These are phyloP conservation scores for Umbelopsis isabellina DNA, from an alignment of 192 early-diverging fungal genomes.

Conservation along the genomic window DNA sequence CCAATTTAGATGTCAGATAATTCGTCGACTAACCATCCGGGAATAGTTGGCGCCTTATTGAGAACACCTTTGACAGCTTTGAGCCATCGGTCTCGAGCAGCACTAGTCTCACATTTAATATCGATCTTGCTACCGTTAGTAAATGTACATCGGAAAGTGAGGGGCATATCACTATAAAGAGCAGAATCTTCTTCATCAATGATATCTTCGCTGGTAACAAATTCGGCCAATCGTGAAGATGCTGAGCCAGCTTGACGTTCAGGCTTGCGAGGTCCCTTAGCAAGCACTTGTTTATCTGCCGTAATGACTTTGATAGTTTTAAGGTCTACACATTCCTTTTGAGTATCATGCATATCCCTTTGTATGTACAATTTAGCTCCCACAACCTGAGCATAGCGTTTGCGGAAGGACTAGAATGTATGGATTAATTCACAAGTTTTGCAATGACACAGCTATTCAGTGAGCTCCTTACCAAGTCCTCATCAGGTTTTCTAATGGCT, in stretches of 20 bases:
- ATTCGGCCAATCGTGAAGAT: neutral
- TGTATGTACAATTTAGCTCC: conserved; percentile 16
- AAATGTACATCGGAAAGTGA: conserved; percentile 15
- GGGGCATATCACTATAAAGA: neutral
- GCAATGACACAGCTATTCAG: neutral
- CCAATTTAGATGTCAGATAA: conserved; percentile 2
- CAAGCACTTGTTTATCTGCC: neutral
- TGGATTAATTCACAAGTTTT: neutral
- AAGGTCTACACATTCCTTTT: conserved; percentile 4
- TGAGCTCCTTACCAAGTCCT: neutral
- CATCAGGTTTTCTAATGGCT: neutral
- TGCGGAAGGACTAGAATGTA: neutral
- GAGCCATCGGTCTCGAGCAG: conserved; percentile 13
- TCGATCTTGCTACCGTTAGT: neutral
- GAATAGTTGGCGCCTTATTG: conserved; percentile 17
- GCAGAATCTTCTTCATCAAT: conserved; percentile 6
- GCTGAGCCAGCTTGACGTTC: neutral
- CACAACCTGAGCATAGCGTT: neutral
- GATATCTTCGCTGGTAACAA: neutral
- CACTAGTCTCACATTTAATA: neutral
- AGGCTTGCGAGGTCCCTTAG: neutral
- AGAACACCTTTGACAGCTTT: conserved; percentile 12
- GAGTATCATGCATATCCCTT: conserved; percentile 9
- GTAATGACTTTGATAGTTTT: neutral
- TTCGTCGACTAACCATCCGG: conserved; percentile 10